phyloP scores from a whole-genome alignment of 2,329 filamentous ascomycete species.

The Arthrobotrys musiformis region DNA sequence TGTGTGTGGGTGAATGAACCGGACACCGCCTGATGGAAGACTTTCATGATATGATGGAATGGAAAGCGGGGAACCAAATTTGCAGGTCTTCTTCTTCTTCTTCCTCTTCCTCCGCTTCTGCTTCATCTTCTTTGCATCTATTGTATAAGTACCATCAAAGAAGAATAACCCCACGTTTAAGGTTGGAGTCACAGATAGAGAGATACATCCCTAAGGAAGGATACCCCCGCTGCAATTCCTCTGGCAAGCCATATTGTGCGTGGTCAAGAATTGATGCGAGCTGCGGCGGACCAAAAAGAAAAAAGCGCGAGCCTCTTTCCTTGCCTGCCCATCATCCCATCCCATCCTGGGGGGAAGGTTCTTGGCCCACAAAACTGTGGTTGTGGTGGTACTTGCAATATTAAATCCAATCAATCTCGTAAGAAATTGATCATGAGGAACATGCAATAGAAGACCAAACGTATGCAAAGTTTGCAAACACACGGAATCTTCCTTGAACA shows the following conservation, averaged over 20 bases:
- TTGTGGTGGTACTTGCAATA: slow-evolving; percentile 52
- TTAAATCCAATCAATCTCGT: slow-evolving; percentile 55
- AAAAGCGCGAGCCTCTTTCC: slow-evolving; percentile 8
- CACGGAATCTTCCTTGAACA: slow-evolving; percentile 30
- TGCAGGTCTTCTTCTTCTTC: neutral
- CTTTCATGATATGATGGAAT: neutral
- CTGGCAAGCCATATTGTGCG: slow-evolving; percentile 14
- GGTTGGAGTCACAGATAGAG: slow-evolving; percentile 2
- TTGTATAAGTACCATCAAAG: neutral
- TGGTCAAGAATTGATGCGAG: slow-evolving; percentile 13
- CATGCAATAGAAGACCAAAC: slow-evolving; percentile 48
- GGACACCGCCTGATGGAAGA: neutral
- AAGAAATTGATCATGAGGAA: slow-evolving; percentile 55
- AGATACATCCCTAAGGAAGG: neutral
- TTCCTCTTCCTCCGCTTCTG: neutral
- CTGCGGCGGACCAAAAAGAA: neutral
- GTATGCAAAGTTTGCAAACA: slow-evolving; percentile 27
- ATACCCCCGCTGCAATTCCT: slow-evolving; percentile 10
- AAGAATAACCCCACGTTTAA: neutral
- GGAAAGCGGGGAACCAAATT: slow-evolving; percentile 3
- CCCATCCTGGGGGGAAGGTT: neutral
- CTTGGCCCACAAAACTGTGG: slow-evolving; percentile 31
- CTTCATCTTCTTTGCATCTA: no score
- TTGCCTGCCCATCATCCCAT: no score
- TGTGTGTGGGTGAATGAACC: neutral